Evolutionary conservation across 805 yeast species (phyloP), one percentile per base, ranked within the genome.

Genomic region (Ogataea siamensis): DNA sequence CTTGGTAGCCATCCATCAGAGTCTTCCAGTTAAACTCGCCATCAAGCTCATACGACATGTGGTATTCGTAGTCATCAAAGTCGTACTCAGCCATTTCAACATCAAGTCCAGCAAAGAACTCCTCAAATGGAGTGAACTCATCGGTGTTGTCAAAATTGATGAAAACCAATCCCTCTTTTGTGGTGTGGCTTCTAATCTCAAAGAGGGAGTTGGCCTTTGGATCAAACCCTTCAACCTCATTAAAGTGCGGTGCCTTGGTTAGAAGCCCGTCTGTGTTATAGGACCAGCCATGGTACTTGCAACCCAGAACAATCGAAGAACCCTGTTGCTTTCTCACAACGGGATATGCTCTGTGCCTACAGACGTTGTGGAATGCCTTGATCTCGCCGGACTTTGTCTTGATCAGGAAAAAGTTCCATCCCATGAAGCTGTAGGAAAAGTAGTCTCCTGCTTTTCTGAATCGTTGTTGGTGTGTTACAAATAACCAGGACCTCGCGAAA

Each of bases 11-110:
- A 50, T 77, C 83, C 80, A 77, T 76, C 43, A 77, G 64, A 4
- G 83, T 77, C 51, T 77, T 77, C 83, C 83, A 77, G 62, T 77
- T 77, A 64, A 77, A 77, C 50, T 73, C 63, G 34, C 83, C 83
- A 47, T 76, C 80, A 30, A 77, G 65, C 54, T 77, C 82, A 48
- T 76, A 77, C 11, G 79, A 72, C 81, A 76, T 75, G 58, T 77
- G 76, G 60, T 76, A 77, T 47, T 77, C 81, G 50, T 77, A 77
- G 55, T 77, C 82, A 20, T 66, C 58, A 51, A 77, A 77, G 53
- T 77, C 83, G 52, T 66, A 77, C 56, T 76, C 83, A 37, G 66
- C 63, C 71, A 75, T 63, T 48, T 77, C 82, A 19, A 53, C 57
- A 37, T 68, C 64, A 37, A 77, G 62, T 11, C 81, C 82, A 16